Evolutionary conservation across 2,329 filamentous ascomycete species (phyloP).

Genomic region (Ophiostoma australiae): DNA sequence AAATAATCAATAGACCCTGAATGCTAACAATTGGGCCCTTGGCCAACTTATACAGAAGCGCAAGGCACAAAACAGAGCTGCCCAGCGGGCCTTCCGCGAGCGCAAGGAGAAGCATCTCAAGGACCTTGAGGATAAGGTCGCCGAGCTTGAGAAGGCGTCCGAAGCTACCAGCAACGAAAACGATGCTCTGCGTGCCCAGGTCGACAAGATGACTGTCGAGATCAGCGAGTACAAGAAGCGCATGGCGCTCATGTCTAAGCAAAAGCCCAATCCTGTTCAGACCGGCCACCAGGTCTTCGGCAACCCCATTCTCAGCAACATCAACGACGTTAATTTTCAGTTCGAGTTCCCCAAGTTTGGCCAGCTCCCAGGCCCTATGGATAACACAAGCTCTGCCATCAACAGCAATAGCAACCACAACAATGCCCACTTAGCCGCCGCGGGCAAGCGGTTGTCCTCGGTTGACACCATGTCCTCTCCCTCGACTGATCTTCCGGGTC

Average conservation of each 20-base stretch:
- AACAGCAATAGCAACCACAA: conserved; percentile 28
- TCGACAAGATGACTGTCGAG: conserved; percentile 81
- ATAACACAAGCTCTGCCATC: conserved; percentile 27
- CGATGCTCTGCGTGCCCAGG: conserved; percentile 71
- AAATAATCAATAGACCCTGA: conserved; percentile 6
- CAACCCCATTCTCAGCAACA: conserved; percentile 50
- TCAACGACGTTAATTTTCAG: conserved; percentile 75
- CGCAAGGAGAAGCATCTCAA: conserved; percentile 90
- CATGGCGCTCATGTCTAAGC: conserved; percentile 54
- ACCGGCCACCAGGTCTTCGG: conserved; percentile 44
- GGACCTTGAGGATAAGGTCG: conserved; percentile 73
- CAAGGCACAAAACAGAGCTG: conserved; percentile 92
- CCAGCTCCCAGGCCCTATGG: conserved; percentile 52
- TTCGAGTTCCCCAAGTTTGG: conserved; percentile 98
- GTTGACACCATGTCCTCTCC: conserved; percentile 22
- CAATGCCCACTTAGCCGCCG: conserved; percentile 24
- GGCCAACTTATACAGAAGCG: conserved; percentile 59
- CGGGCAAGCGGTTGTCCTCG: conserved; percentile 12
- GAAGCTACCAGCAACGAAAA: conserved; percentile 83
- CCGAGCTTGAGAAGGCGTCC: conserved; percentile 75
- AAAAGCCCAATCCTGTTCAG: conserved; percentile 28
- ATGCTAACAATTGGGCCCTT: not conserved
- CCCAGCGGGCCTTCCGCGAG: conserved; percentile 88
- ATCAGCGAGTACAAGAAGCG: conserved; percentile 87
- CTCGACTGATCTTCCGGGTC: conserved; percentile 31